Conservation (phyloP, 345 rosid species). For the Lepidium africanum region DNA sequence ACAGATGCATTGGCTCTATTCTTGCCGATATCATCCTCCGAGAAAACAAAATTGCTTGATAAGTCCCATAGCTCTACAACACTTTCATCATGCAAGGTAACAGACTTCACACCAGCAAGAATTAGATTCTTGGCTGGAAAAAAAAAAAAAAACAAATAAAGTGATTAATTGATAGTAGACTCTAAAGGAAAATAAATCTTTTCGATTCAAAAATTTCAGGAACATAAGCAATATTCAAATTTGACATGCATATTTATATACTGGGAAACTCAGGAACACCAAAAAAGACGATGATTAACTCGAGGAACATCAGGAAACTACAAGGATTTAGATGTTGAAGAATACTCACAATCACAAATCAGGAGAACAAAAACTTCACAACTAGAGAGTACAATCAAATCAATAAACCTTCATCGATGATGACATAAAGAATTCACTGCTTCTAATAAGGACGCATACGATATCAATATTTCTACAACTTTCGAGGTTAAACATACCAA, state of each 20-base stretch:
- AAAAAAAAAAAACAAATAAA: neutral
- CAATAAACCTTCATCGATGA: neutral
- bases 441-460: neutral
- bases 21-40: conserved; percentile 82
- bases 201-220: neutral
- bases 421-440: neutral
- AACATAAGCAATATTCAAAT: neutral
- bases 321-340: neutral
- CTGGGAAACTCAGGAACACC: neutral
- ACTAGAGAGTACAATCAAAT: neutral
- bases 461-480: neutral
- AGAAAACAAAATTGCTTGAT: conserved; percentile 74
- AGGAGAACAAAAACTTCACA: neutral
- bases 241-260: neutral
- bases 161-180: neutral
- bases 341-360: neutral
- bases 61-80: conserved; percentile 86
- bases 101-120: conserved; percentile 98
- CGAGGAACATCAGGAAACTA: neutral
- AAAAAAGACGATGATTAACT: neutral
- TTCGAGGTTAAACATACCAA: conserved; percentile 40
- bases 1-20: conserved; percentile 93
- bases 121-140: conserved; percentile 88
- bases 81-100: conserved; percentile 88
- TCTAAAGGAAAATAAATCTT: no score